Conservation (phyloP, 2,329 filamentous ascomycete genomes). For the Fusarium penzigii region DNA sequence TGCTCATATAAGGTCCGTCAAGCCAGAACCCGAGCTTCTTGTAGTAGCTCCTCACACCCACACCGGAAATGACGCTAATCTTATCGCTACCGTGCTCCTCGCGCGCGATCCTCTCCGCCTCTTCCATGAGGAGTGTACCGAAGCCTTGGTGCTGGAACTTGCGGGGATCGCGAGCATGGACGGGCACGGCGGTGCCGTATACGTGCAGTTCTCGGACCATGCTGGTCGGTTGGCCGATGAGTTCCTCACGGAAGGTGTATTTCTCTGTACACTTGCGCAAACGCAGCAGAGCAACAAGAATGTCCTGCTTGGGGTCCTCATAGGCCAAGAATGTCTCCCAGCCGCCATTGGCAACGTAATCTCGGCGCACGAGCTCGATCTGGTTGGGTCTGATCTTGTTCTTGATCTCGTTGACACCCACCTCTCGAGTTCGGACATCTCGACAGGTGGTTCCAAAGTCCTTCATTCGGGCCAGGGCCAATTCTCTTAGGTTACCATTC, state of each 20-base stretch:
- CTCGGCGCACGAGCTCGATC: constrained; percentile 89
- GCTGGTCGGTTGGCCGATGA: constrained; percentile 83
- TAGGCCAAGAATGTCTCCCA: constrained; percentile 99
- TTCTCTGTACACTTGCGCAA: constrained; percentile 87
- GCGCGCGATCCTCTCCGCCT: constrained; percentile 91
- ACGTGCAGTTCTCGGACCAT: constrained; percentile 94
- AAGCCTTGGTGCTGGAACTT: constrained; percentile 99
- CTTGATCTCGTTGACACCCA: constrained; percentile 98
- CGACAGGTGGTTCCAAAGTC: constrained; percentile 97
- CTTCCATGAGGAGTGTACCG: constrained; percentile 94
- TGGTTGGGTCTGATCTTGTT: constrained; percentile 97
- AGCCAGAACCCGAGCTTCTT: constrained; percentile 89
- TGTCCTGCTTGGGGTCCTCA: constrained; percentile 98
- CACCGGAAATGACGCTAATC: constrained; percentile 96
- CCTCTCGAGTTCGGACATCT: constrained; percentile 93
- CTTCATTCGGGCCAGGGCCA: constrained; percentile 96
- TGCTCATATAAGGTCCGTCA: constrained; percentile 84
- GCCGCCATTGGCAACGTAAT: constrained; percentile 92
- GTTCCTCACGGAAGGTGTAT: constrained; percentile 89
- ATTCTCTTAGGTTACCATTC: constrained; percentile 92
- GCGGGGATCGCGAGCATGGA: constrained; percentile 89
- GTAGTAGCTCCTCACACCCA: constrained; percentile 95
- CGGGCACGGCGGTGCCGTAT: constrained; percentile 95
- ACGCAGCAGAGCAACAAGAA: constrained; percentile 86
- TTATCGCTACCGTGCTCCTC: constrained; percentile 94